phyloP scores from a whole-genome alignment of 352 stramenopile genomes.

The Poterioochromonas sp. region DNA sequence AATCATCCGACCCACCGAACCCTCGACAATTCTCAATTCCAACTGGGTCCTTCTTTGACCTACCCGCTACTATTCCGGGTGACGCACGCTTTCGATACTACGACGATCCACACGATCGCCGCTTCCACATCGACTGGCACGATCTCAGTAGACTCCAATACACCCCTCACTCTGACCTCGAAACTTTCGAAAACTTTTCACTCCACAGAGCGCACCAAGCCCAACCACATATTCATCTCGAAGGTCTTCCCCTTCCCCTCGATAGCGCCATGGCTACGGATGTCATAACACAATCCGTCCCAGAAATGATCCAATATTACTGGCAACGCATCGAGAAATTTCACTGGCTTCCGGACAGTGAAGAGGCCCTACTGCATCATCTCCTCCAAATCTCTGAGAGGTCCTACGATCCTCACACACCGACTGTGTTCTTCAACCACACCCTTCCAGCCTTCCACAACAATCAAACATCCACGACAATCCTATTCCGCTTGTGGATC shows the following conservation, averaged over 20 bases:
- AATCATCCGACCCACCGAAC: conserved; percentile 7
- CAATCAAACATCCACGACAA: conserved; percentile 11
- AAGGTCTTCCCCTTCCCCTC: conserved; percentile 4
- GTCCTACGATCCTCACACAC: conserved; percentile 4
- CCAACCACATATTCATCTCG: conserved; percentile 23
- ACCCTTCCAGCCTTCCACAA: conserved; percentile 18
- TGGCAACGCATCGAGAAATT: conserved; percentile 27
- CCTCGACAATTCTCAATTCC: background rate
- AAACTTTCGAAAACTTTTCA: conserved; percentile 29
- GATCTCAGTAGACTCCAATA: conserved; percentile 12
- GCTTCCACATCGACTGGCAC: background rate
- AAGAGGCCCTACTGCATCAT: conserved; percentile 22
- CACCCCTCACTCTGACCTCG: conserved; percentile 2
- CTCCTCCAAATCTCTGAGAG: conserved; percentile 24
- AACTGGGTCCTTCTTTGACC: conserved; percentile 22
- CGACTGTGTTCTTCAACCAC: background rate
- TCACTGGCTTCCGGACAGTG: conserved; percentile 23
- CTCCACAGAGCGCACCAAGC: background rate
- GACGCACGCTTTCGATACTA: conserved; percentile 23
- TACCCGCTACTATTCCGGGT: conserved; percentile 15
- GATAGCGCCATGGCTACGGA: conserved; percentile 26
- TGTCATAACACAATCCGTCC: conserved; percentile 7
- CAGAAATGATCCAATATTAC: conserved; percentile 27
- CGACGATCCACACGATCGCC: conserved; percentile 22
- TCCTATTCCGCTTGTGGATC: conserved; percentile 26